phyloP scores from a whole-genome alignment of 371 early-diverging fungal species.

The Mucor mucedo region DNA sequence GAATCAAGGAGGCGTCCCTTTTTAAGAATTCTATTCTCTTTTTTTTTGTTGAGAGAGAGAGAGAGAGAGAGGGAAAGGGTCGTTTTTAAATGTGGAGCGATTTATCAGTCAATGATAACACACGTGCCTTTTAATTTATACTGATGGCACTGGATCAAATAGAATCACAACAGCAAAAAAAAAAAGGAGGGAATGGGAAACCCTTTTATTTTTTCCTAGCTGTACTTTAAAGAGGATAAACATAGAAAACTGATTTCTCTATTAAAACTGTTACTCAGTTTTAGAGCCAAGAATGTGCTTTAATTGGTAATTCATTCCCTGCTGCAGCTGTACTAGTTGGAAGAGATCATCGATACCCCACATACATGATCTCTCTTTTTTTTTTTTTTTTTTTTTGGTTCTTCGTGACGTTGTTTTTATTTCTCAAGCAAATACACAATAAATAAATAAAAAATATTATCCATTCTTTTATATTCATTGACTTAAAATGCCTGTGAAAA shows the following conservation, averaged over 20 bases:
- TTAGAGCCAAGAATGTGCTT: no score
- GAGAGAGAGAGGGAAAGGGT: no score
- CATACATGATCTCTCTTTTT: no score
- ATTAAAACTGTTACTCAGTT: no score
- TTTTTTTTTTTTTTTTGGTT: neutral
- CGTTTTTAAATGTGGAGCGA: no score
- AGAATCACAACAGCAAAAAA: neutral
- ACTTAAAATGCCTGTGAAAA: slow-evolving; percentile 30
- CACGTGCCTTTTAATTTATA: no score
- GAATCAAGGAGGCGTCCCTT: neutral
- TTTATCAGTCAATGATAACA: no score
- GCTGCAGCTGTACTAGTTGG: neutral
- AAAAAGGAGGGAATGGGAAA: neutral
- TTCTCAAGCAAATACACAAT: neutral
- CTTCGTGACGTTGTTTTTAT: neutral
- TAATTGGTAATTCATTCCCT: neutral
- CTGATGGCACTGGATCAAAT: neutral
- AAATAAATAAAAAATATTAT: no score
- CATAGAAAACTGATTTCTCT: no score
- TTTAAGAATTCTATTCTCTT: neutral
- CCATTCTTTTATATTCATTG: neutral
- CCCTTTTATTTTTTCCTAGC: no score
- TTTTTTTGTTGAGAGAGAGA: no score
- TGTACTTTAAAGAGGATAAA: no score
- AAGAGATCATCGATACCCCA: neutral